Percentiles rank a stretch among this genome's conserved stretches.
phyloP scores from a whole-genome alignment of 2,329 filamentous ascomycete species.

The Sporothrix humicola region DNA sequence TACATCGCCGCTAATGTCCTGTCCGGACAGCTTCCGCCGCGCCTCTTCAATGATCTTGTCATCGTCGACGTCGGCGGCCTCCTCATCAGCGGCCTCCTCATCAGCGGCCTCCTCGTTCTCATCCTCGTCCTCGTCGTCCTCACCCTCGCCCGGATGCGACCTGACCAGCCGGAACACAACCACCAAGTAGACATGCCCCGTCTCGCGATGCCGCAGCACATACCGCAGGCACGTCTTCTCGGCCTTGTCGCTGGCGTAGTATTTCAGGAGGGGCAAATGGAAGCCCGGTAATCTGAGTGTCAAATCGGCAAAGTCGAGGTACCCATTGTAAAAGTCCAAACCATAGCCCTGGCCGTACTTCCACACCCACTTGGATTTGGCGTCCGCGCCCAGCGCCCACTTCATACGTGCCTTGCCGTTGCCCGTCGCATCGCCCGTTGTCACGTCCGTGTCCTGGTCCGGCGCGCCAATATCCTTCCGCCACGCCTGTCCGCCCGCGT shows the following conservation, averaged over 20 bases:
- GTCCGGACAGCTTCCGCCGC: constrained; percentile 45
- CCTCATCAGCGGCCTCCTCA: constrained; percentile 44
- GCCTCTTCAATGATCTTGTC: constrained; percentile 48
- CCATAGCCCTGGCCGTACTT: constrained; percentile 59
- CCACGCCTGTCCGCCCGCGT: constrained; percentile 58
- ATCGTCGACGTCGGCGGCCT: constrained; percentile 43
- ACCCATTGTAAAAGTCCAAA: constrained; percentile 84
- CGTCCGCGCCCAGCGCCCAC: constrained; percentile 58
- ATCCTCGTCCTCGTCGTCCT: neutral
- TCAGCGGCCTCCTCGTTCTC: constrained; percentile 33
- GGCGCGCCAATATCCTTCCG: constrained; percentile 59
- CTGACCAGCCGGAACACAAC: constrained; percentile 79
- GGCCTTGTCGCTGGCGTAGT: constrained; percentile 81
- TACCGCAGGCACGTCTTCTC: constrained; percentile 65
- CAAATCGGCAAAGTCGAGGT: constrained; percentile 81
- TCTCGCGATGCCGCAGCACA: constrained; percentile 80
- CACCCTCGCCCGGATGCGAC: constrained; percentile 51
- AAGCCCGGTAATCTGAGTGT: constrained; percentile 75
- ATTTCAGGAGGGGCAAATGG: constrained; percentile 72
- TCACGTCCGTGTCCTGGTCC: constrained; percentile 46
- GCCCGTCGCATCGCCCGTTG: constrained; percentile 52
- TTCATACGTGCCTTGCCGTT: constrained; percentile 60
- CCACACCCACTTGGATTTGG: constrained; percentile 61
- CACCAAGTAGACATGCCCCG: constrained; percentile 77
- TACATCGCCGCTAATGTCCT: constrained; percentile 48